phyloP scores from a whole-genome alignment of 306 rosid species.

The Urtica urens region DNA sequence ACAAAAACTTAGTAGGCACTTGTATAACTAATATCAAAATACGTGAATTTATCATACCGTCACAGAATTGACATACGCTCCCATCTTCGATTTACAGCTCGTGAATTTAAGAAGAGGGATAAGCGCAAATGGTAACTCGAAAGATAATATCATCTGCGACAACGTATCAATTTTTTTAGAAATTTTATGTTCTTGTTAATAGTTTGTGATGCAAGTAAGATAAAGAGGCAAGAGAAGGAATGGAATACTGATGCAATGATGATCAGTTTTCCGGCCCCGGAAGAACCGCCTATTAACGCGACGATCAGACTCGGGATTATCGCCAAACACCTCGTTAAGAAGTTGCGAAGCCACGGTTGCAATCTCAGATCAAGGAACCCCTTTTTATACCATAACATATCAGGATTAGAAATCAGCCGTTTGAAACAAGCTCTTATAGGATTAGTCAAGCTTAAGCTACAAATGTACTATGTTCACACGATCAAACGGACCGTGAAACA shows the following conservation, averaged over 20 bases:
- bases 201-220: too few species aligned
- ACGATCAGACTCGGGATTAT: slow-evolving; percentile 90
- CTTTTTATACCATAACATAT: slow-evolving; percentile 21
- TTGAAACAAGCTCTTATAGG: too few species aligned
- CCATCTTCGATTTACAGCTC: slow-evolving; percentile 86
- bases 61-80: slow-evolving; percentile 56
- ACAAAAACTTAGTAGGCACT: too few species aligned
- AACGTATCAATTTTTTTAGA: neutral
- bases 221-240: slow-evolving; percentile 5
- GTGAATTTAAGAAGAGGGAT: slow-evolving; percentile 94
- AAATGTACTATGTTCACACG: too few species aligned
- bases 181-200: neutral
- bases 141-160: slow-evolving; percentile 85
- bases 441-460: too few species aligned
- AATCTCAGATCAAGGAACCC: slow-evolving; percentile 85
- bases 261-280: slow-evolving; percentile 90
- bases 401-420: neutral
- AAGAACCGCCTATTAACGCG: slow-evolving; percentile 77
- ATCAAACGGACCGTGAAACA: too few species aligned
- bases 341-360: slow-evolving; percentile 71
- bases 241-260: slow-evolving; percentile 69
- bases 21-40: too few species aligned
- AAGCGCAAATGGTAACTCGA: slow-evolving; percentile 92
- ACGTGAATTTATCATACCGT: slow-evolving; percentile 47
- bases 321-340: slow-evolving; percentile 80